Evolutionary conservation across 176 grass and related monocot species (phyloP).

Genomic region (Dactylis glomerata): DNA sequence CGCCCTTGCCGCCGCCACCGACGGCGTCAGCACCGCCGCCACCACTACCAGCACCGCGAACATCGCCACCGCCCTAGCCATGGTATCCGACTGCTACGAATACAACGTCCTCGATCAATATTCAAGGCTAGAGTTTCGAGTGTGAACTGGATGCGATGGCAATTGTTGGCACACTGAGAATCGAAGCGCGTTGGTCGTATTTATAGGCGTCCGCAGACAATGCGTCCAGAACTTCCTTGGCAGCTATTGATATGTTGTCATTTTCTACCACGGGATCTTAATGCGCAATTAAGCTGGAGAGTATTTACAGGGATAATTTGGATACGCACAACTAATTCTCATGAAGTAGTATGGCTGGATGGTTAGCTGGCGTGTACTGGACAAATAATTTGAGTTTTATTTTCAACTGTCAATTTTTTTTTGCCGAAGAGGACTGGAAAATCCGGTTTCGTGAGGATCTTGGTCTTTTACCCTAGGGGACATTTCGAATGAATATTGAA

Average conservation of each 20-base stretch:
- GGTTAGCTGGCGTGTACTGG: no score
- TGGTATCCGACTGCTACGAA: not conserved
- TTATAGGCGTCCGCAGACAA: not conserved
- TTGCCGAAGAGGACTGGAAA: no score
- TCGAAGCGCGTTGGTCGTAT: not conserved
- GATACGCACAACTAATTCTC: not conserved
- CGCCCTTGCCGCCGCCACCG: not conserved
- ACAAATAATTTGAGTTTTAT: no score
- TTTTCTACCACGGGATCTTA: not conserved
- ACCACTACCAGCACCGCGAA: not conserved
- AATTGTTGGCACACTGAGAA: not conserved
- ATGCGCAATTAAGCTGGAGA: not conserved
- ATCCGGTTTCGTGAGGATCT: no score
- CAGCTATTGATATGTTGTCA: not conserved
- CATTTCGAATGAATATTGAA: no score
- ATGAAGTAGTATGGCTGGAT: no score
- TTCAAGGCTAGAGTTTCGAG: no score
- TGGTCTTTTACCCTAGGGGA: no score
- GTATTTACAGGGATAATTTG: not conserved
- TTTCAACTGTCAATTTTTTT: no score
- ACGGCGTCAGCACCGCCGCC: not conserved
- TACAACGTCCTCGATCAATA: not conserved
- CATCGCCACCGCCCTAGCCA: constrained; percentile 15
- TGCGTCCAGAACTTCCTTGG: not conserved
- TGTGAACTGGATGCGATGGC: not conserved